These are phyloP conservation scores for Lotmaria passim DNA, from an alignment of 208 protist species.

Conservation along the genomic window DNA sequence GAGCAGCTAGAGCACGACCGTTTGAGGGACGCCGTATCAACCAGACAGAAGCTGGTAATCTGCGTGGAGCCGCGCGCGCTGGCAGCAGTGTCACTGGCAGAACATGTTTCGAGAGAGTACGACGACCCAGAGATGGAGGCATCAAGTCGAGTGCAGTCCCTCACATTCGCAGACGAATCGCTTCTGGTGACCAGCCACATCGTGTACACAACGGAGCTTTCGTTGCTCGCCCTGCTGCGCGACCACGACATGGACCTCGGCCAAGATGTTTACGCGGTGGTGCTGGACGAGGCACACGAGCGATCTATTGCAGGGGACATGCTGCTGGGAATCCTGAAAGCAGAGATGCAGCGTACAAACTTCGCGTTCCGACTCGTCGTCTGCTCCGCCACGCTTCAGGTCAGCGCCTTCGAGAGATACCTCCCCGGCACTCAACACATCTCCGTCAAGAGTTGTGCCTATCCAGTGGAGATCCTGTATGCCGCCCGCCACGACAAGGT, in stretches of 20 bases:
- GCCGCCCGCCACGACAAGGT: slow-evolving; percentile 32
- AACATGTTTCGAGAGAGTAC: slow-evolving; percentile 95
- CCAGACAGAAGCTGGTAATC: slow-evolving; percentile 17
- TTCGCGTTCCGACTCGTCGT: slow-evolving; percentile 88
- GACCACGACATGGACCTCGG: neutral
- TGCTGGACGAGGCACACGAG: slow-evolving; percentile 99
- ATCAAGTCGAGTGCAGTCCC: neutral
- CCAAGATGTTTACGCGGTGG: slow-evolving; percentile 88
- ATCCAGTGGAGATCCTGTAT: slow-evolving; percentile 60
- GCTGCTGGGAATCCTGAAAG: slow-evolving; percentile 96
- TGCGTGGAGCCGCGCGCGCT: slow-evolving; percentile 97
- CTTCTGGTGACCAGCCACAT: neutral
- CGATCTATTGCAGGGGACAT: slow-evolving; percentile 97
- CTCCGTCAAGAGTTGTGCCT: slow-evolving; percentile 91
- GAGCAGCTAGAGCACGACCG: slow-evolving; percentile 19
- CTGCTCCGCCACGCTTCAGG: slow-evolving; percentile 94
- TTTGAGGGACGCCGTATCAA: neutral
- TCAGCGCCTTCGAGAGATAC: slow-evolving; percentile 93
- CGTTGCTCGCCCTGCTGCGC: slow-evolving; percentile 1
- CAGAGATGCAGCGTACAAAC: slow-evolving; percentile 85
- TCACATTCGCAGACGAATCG: neutral
- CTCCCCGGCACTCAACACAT: slow-evolving; percentile 94
- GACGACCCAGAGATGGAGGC: slow-evolving; percentile 28
- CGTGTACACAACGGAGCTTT: slow-evolving; percentile 22
- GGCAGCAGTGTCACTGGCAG: slow-evolving; percentile 95